Base-by-base conservation (phyloP, 352 stramenopile genomes). In the Globisporangium irregulare region DNA sequence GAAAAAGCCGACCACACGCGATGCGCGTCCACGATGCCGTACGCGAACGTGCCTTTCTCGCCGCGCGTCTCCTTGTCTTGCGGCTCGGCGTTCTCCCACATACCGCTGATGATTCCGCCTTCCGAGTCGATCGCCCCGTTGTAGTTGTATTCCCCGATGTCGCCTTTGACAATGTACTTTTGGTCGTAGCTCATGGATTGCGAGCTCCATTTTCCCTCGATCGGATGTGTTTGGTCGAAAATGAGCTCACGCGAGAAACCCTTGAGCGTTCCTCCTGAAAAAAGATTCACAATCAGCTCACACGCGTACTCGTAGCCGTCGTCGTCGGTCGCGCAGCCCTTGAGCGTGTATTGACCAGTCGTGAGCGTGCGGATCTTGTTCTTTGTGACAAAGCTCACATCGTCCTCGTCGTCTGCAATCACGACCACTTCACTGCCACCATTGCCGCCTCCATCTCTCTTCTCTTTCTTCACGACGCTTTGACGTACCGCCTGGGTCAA, bases 291-390 rank as follows among this genome's bases (percentile, higher is more conserved):
- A 20, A 77, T 60, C 1, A 91, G 70, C 67, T 84, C 72, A 34
- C 86, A 90, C 14, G 75, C 78, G 70, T 92, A 92, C 62, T 92
- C 82, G 72, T 92, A 92, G 12, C 82, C 84, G 24, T 92, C 84
- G 12, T 75, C 72, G 53, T 92, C 84, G 24, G 77, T 89, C 4
- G 82, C 81, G n/a, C 78, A 77, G 6, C 84, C 84, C 32, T 82
- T 83, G 4, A 92, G 69, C 53, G 71, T 69, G 69, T 85, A 92
- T 14, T 70, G 48, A 9, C 84, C 84, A 1, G 79, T 82, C 10
- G 84, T 92, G 6, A 92, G 74, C 15, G 73, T 73, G 8, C 59
- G 60, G 15, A 87, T 80, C 9, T 54, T 54, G 50, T 64, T 24
- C 10, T 43, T 24, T 24, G 53, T 68, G 53, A 56, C 36, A 4